A percentile compares a stretch with the other conserved stretches of the same genome.
These are phyloP conservation scores for Penicillium angulare DNA, from an alignment of 495 filamentous ascomycete genomes.

Conservation along the genomic window DNA sequence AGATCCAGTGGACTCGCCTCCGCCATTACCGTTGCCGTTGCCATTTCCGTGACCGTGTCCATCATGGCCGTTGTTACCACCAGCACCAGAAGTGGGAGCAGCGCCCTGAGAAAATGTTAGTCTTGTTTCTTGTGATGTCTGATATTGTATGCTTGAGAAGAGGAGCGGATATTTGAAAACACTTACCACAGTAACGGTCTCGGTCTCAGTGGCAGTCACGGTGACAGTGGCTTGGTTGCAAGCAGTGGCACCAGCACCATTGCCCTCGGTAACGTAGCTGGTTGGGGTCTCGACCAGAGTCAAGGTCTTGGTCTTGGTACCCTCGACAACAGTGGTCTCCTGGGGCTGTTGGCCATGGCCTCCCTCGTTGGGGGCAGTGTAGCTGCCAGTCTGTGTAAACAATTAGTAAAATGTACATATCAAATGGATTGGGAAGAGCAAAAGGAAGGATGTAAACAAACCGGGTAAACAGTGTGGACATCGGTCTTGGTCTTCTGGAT, in stretches of 20 bases:
- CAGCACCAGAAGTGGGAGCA: constrained; percentile 11
- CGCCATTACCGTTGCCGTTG: constrained; percentile 4
- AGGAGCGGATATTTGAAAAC: neutral
- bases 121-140: neutral
- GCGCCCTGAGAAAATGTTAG: constrained; percentile 11
- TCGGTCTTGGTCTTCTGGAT: constrained; percentile 48
- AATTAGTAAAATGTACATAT: constrained; percentile 9
- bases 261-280: constrained; percentile 9
- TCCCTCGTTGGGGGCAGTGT: constrained; percentile 3
- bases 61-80: constrained; percentile 1
- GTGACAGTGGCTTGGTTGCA: constrained; percentile 25
- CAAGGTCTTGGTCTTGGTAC: constrained; percentile 29
- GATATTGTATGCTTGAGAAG: neutral
- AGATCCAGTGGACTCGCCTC: too few relatives aligned
- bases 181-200: constrained; percentile 29
- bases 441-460: constrained; percentile 28
- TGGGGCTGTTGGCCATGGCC: neutral
- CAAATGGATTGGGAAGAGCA: neutral
- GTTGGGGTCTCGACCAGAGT: constrained; percentile 30
- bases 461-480: constrained; percentile 37
- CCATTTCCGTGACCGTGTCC: neutral
- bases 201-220: constrained; percentile 26
- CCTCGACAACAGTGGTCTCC: constrained; percentile 22
- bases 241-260: constrained; percentile 13
- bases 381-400: constrained; percentile 8